These are phyloP conservation scores for Arachis monticola DNA, from an alignment of 331 rosid genomes.

Conservation along the genomic window DNA sequence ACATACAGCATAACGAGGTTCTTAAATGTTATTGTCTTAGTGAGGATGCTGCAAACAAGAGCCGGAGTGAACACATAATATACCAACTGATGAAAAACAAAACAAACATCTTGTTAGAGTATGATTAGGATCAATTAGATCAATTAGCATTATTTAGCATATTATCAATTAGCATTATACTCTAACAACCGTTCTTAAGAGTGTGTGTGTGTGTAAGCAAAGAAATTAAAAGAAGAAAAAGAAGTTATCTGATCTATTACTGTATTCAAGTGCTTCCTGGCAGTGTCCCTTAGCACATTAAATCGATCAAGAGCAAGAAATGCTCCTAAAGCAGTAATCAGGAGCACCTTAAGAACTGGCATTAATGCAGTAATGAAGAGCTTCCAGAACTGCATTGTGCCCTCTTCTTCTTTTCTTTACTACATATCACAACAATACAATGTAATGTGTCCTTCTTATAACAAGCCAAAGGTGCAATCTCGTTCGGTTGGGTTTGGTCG, in stretches of 20 bases:
- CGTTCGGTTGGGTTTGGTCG: too few species aligned
- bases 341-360: conserved; percentile 47
- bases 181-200: too few species aligned
- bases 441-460: too few species aligned
- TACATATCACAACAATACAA: too few species aligned
- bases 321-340: conserved; percentile 38
- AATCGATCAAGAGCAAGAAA: conserved; percentile 46
- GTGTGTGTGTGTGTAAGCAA: background rate
- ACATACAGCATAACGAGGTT: conserved; percentile 39
- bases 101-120: too few species aligned
- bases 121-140: too few species aligned
- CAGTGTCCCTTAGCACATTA: conserved; percentile 32
- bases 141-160: background rate
- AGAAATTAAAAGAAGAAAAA: background rate
- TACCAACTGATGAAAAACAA: conserved; percentile 29
- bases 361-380: conserved; percentile 44
- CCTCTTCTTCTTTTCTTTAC: conserved; percentile 7
- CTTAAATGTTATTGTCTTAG: conserved; percentile 35
- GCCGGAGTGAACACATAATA: conserved; percentile 45
- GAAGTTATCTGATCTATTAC: background rate
- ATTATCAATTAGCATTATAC: too few species aligned
- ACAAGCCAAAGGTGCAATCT: too few species aligned
- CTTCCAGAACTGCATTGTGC: conserved; percentile 36
- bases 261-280: conserved; percentile 38
- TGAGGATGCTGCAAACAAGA: conserved; percentile 45